Evolutionary conservation across 768 basidiomycete species (phyloP), one percentile per base, ranked within the genome.

Genomic region (Agaricus bisporus): DNA sequence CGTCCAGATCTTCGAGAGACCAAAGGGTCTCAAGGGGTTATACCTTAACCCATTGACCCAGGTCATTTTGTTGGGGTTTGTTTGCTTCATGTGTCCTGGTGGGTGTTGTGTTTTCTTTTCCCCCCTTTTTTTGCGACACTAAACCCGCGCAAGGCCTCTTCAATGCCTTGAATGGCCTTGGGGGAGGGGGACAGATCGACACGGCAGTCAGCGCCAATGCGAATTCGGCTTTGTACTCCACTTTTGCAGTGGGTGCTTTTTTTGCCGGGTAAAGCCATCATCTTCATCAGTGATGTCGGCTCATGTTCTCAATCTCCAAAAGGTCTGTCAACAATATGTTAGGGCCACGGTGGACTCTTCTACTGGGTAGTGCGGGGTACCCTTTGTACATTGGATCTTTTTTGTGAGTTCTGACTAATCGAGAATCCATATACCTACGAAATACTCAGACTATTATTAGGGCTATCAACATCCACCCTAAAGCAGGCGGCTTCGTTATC

Each of bases 281-380:
- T 25, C 43, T 28, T 41, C 22, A 44, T 37, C 20, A 4, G 12
- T 22, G 28, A n/a, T 15, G 6, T 11, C 28, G 7, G 46, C 48
- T 41, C 14, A 25, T 17, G 17, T 35, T 29, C 37, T 20, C 38
- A 1, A 22, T 22, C 4, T 22, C 22, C 4, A 22, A 25, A 51
- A 88, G 88, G 10, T 85, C 87, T 6, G 70, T 90, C 63, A 88
- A 87, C 68, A 93, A 93, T 57, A 79, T 79, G 55, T 72, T 94
- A 17, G 91, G 91, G 15, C 73, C 86, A 35, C 78, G 81, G 25
- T 61, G 84, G 25, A 88, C 89, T 0, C 80, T 94, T 14, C 71
- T 83, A 25, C 58, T 91, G 15, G 91, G 91, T 51, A 85, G 81
- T 8, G 66, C 74, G 5, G 90, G 90, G 12, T 93, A 92, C 63